These are phyloP conservation scores for Beauveria sp. DNA, from an alignment of 2,329 filamentous ascomycete species.

Conservation along the genomic window DNA sequence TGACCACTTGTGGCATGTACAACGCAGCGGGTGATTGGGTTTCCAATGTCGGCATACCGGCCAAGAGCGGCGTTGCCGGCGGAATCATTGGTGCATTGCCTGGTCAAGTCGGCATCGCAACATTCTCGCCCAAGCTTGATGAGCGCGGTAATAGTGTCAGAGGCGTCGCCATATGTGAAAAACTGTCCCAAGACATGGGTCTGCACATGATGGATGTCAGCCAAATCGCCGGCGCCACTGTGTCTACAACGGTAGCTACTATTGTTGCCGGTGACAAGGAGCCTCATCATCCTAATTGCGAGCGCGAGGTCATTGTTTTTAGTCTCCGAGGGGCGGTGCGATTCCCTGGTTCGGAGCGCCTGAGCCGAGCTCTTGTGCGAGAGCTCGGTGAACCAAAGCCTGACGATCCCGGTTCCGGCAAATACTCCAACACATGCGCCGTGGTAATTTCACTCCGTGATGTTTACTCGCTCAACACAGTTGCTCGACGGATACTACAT, in stretches of 20 bases:
- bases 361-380: conserved; percentile 23
- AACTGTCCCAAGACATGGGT: conserved; percentile 25
- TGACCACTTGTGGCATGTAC: conserved; percentile 36
- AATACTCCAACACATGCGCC: conserved; percentile 20
- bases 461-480: conserved; percentile 23
- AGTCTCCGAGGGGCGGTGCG: conserved; percentile 26
- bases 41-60: conserved; percentile 29
- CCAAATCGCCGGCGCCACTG: conserved; percentile 23
- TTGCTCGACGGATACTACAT: conserved; percentile 23
- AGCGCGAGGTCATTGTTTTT: conserved; percentile 24
- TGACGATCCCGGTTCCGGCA: conserved; percentile 20
- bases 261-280: conserved; percentile 21
- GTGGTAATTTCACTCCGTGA: conserved; percentile 26
- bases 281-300: conserved; percentile 19
- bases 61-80: conserved; percentile 29
- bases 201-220: conserved; percentile 29
- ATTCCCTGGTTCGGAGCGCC: conserved; percentile 26
- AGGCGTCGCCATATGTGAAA: conserved; percentile 25
- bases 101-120: conserved; percentile 24
- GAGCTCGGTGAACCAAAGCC: conserved; percentile 19
- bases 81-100: conserved; percentile 26
- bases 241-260: conserved; percentile 22
- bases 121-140: conserved; percentile 25
- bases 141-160: conserved; percentile 26
- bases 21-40: conserved; percentile 33